Evolutionary conservation across 2,329 filamentous ascomycete species (phyloP).

Genomic region (Simplicillium aogashimaense): DNA sequence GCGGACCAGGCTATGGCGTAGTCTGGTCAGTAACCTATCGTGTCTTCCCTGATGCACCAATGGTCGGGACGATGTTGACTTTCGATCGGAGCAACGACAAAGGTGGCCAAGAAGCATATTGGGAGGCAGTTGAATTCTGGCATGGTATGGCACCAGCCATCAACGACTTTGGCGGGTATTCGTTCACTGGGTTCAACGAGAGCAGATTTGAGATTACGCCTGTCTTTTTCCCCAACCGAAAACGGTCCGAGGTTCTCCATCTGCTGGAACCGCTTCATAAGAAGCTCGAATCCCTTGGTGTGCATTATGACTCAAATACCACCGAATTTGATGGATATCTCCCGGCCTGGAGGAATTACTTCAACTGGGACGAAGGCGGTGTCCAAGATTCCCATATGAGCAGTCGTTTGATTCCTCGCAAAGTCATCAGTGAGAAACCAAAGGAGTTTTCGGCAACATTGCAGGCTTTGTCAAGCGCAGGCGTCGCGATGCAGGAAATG

Average conservation of each 20-base stretch:
- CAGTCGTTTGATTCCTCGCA: not conserved
- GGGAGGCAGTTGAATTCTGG: not conserved
- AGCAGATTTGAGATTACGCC: not conserved
- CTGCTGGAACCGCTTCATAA: not conserved
- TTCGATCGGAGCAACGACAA: not conserved
- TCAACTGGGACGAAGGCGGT: not conserved
- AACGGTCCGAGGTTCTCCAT: not conserved
- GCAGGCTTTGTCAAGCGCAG: not conserved
- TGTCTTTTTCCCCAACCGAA: not conserved
- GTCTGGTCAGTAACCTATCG: constrained; percentile 39
- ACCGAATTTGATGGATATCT: not conserved
- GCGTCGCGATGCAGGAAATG: not conserved
- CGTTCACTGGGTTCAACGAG: not conserved
- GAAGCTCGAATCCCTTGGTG: not conserved
- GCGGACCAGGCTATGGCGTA: constrained; percentile 48
- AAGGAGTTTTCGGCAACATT: constrained; percentile 10
- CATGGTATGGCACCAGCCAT: not conserved
- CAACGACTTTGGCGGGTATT: not conserved
- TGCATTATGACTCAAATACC: not conserved
- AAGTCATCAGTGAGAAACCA: not conserved
- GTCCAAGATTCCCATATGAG: not conserved
- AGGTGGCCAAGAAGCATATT: not conserved
- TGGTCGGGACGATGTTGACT: not conserved
- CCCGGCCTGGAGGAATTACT: not conserved
- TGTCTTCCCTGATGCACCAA: not conserved